Base-by-base conservation (phyloP, 345 rosid species). In the Euphorbia tirucalli region DNA sequence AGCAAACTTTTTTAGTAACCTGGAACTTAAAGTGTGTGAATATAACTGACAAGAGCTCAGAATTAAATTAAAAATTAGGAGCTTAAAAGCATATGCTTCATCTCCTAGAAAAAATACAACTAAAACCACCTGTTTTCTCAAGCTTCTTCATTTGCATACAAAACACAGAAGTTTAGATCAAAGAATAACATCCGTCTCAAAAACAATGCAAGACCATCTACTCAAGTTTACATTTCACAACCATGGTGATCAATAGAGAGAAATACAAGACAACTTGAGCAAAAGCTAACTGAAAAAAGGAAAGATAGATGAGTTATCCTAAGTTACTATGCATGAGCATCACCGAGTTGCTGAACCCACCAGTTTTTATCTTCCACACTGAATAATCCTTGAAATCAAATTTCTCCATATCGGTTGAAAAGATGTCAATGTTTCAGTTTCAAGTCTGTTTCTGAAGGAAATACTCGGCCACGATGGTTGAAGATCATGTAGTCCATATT, bases 401-500 rank as follows among this genome's bases (percentile, higher is more conserved):
- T 32, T 72, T 15, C 35, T 21, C 30, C 39, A 15, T 52, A 28
- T 32, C 24, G 37, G 39, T 28, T 37, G 48, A 13, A 19, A 60
- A 10, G 31, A 50, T 18, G 68, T 82, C 82, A 88, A 68, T 61
- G 79, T 73, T 83, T 86, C 74, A 83, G 77, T 82, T 89, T 90
- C 86, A 83, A 55, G 65, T 84, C 81, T n/a, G 69, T 46, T 60
- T 78, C 82, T 9, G 87, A 78, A 66, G 86, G 71, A 65, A 84
- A 84, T 16, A 77, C 79, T 56, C 79, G 80, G 61, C 91, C 94
- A 35, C 94, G 91, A 66, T 93, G 98, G 75, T 90, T 89, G 82
- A 92, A 92, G 71, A 89, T 89, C 92, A 91, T 88, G 87, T 87
- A 95, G 71, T 93, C 99, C 32, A 89, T 65, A 80, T 87, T 95